Base-by-base conservation (phyloP, 148 eudicot genomes). In the Polygonum maritimum region DNA sequence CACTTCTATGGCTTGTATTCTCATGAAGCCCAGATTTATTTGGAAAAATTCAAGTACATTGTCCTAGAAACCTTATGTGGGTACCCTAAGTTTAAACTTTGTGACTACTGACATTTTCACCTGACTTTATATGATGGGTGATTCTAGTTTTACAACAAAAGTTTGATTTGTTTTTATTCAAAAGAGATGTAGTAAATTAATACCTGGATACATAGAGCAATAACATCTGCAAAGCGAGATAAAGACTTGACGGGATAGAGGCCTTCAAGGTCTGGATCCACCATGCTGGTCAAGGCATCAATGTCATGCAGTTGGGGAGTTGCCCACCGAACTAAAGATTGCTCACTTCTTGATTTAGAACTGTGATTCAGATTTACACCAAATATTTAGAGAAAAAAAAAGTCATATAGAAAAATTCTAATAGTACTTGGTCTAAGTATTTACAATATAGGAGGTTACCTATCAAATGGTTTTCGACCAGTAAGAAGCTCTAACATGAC, bases 401-500 rank as follows among this genome's bases (percentile, higher is more conserved):
- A 4, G 16, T 14, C 5, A 5, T 0, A 31, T 0, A 26, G 26
- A 7, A 21, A 57, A 4, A 4, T 5, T 31, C 39, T 7, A 19
- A 63, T 15, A 26, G 31, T 33, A 63, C 40, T 33, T 4, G 38
- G 0, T 63, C n/a, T 63, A 33, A 31, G 71, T 38, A 67, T 67
- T 67, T n/a, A 67, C 19, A 36, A 1, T 38, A 13, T 67, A 33
- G 21, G 21, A 9, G 39, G 18, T 44, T 86, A 91, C 96, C 96
- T 88, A 79, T 92, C 95, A 82, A 92, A 90, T 77, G 97, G 98
- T 78, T 86, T 92, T 55, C 99, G 85, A 73, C 99, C 99, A 1
- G 89, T 85, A 31, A 95, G 91, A 80, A 95, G 98, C 82, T 95
- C 99, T 82, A 95, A 86, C 98, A 95, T 95, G 65, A 87, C 91